Percentiles rank a stretch among this genome's conserved stretches.
These are phyloP conservation scores for Solanum piurae DNA, from an alignment of 257 asterid species.

Conservation along the genomic window DNA sequence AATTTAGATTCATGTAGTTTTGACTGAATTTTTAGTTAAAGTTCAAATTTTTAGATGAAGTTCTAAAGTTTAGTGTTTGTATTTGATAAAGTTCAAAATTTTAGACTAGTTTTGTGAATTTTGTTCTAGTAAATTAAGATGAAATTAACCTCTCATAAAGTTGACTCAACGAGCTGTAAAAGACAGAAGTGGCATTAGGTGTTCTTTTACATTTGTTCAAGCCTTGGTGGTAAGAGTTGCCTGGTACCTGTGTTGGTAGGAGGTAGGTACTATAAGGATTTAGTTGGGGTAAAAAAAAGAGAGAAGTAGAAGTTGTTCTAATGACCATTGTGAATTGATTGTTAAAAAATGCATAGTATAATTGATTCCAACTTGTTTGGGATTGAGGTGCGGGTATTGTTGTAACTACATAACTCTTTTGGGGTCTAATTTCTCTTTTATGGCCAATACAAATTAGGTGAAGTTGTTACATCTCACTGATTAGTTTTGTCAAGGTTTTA, in stretches of 20 bases:
- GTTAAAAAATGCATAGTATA: neutral
- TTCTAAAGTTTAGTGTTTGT: neutral
- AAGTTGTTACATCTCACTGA: neutral
- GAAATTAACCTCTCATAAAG: neutral
- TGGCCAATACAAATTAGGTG: neutral
- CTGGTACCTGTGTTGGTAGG: neutral
- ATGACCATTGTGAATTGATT: neutral
- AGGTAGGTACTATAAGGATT: neutral
- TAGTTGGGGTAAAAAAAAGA: neutral
- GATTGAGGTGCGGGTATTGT: neutral
- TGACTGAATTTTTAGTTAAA: neutral
- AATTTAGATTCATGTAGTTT: neutral
- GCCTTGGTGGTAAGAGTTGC: neutral
- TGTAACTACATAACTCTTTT: neutral
- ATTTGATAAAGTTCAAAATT: neutral
- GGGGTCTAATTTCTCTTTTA: neutral
- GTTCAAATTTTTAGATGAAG: neutral
- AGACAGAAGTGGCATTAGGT: neutral
- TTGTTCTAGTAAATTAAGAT: neutral
- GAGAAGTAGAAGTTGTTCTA: neutral
- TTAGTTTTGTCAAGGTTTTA: neutral
- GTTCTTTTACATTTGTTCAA: too few relatives aligned
- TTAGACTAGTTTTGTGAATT: neutral
- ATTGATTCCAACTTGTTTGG: neutral
- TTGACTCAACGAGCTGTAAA: neutral